These are phyloP conservation scores for Przewalskia tangutica DNA, from an alignment of 257 asterid species.

Conservation along the genomic window DNA sequence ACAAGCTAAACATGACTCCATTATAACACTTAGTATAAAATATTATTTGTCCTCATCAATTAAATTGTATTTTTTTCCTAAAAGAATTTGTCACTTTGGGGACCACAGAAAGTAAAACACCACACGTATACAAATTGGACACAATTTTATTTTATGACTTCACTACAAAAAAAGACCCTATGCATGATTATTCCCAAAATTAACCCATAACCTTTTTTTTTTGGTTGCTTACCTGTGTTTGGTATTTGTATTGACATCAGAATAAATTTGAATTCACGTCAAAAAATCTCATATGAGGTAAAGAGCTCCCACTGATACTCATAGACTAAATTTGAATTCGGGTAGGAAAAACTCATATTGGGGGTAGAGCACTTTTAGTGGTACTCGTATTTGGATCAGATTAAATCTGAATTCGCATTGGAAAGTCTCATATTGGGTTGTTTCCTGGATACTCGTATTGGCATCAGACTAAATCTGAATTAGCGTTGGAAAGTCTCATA, in stretches of 20 bases:
- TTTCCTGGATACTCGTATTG: too few species aligned
- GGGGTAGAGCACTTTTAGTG: neutral
- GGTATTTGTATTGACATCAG: neutral
- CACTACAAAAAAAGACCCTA: neutral
- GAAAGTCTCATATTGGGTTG: neutral
- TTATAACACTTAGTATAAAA: neutral
- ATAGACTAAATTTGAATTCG: neutral
- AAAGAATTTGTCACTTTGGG: neutral
- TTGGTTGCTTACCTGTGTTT: fast-evolving
- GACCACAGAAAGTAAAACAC: neutral
- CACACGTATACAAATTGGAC: neutral
- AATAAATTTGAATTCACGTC: neutral
- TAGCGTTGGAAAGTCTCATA: neutral
- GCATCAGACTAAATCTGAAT: neutral
- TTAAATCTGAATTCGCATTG: neutral
- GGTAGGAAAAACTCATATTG: neutral
- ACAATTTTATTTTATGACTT: neutral
- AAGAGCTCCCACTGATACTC: neutral
- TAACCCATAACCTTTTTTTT: neutral
- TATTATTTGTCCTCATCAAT: neutral
- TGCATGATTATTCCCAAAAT: neutral
- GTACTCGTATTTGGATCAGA: neutral
- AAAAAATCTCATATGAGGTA: neutral
- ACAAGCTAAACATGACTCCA: conserved; percentile 22
- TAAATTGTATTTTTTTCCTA: neutral